A percentile compares a stretch with the other conserved stretches of the same genome.
These are phyloP conservation scores for Aspergillus sp. DNA, from an alignment of 2,329 filamentous ascomycete genomes.

Conservation along the genomic window DNA sequence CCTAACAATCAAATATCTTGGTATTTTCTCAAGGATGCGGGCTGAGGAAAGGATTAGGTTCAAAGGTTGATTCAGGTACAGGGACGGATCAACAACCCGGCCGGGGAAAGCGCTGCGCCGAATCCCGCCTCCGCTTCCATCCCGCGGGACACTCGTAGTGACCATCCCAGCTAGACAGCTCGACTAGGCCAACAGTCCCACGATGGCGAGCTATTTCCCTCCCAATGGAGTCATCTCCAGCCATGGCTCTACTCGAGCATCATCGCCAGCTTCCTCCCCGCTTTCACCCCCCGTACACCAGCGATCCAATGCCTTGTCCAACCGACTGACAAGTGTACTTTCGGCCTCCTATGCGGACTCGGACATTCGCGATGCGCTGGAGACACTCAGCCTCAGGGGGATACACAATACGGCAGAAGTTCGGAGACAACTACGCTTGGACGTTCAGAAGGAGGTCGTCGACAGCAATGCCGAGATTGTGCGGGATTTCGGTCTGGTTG, in stretches of 20 bases:
- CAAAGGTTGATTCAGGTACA: neutral
- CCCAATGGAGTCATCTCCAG: conserved; percentile 22
- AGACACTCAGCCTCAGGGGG: conserved; percentile 71
- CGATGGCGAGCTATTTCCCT: conserved; percentile 41
- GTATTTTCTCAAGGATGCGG: neutral
- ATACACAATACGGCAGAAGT: conserved; percentile 75
- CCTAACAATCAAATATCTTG: neutral
- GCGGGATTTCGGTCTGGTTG: conserved; percentile 82
- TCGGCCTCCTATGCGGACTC: conserved; percentile 91
- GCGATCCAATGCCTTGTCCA: conserved; percentile 67
- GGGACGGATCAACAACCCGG: neutral
- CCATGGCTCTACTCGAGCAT: conserved; percentile 24
- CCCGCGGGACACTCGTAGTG: conserved; percentile 22
- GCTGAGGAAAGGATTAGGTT: neutral
- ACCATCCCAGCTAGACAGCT: conserved; percentile 7
- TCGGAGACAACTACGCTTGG: conserved; percentile 74
- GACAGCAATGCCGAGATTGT: conserved; percentile 89
- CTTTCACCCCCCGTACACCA: conserved; percentile 34
- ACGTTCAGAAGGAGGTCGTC: conserved; percentile 89
- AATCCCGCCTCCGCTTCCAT: conserved; percentile 17
- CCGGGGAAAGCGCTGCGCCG: neutral
- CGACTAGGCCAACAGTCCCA: conserved; percentile 7
- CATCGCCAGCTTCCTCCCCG: conserved; percentile 31
- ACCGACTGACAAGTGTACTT: conserved; percentile 79
- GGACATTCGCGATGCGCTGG: conserved; percentile 83